Conservation (phyloP, 2,329 filamentous ascomycete genomes). For the Westerdykella sp. region DNA sequence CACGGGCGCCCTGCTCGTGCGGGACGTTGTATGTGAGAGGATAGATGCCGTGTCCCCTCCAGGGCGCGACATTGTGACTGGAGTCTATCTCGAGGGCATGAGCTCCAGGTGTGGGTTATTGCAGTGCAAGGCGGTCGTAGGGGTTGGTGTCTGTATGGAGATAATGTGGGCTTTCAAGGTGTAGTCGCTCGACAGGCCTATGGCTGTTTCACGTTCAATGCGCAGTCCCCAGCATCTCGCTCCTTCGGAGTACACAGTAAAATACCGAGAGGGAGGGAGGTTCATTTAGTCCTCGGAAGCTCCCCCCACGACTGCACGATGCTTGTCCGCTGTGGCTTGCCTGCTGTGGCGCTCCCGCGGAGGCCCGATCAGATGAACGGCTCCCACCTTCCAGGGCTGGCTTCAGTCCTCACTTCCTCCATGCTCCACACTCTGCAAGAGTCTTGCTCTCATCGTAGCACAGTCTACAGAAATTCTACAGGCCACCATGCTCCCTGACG, state of each 20-base stretch:
- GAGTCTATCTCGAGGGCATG: slow-evolving; percentile 12
- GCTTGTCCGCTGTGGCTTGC: slow-evolving; percentile 17
- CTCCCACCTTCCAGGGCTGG: too few relatives aligned
- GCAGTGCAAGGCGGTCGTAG: not conserved
- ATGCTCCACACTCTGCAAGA: too few relatives aligned
- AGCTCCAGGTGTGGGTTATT: not conserved
- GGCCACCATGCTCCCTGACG: slow-evolving; percentile 11
- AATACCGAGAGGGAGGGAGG: not conserved
- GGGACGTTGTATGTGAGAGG: slow-evolving; percentile 37
- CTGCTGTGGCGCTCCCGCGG: slow-evolving; percentile 12
- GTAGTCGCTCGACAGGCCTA: not conserved
- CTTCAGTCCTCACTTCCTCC: too few relatives aligned
- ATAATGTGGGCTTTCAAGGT: too few relatives aligned
- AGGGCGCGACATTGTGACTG: slow-evolving; percentile 28
- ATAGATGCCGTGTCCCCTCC: slow-evolving; percentile 40
- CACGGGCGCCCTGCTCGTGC: slow-evolving; percentile 57
- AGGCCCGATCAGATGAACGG: not conserved
- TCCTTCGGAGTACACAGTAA: not conserved
- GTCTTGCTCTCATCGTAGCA: too few relatives aligned
- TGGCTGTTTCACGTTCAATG: not conserved
- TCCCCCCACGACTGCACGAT: not conserved
- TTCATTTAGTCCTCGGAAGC: not conserved
- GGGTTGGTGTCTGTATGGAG: too few relatives aligned
- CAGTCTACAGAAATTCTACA: too few relatives aligned
- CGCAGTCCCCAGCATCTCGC: not conserved